Base-by-base conservation (phyloP, 257 asterid species). In the Capsicum rhomboideum region DNA sequence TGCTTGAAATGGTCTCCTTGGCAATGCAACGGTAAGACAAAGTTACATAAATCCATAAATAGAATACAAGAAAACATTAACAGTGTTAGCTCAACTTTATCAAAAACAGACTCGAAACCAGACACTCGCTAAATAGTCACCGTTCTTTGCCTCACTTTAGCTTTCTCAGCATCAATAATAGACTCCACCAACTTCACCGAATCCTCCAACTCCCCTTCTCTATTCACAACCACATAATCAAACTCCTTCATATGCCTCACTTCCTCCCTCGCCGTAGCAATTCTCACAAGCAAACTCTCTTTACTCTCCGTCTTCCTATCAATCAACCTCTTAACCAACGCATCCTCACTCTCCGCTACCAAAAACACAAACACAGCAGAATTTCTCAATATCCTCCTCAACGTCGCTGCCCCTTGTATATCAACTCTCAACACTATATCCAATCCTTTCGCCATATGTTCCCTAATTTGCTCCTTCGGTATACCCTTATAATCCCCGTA, bases 291-390 rank as follows among this genome's bases (percentile, higher is more conserved):
- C 90, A 95, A 84, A 21, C 93, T 91, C 87, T 92, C 98, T 21
- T 80, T 87, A 8, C 93, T 86, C 91, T 97, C 99, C 0, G 98
- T 93, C 89, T 91, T 93, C 93, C 99, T 88, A 85, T 83, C 92
- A 53, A 97, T 93, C 93, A 97, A 91, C 72, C 99, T 92, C 87
- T 89, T 93, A 40, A 97, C 99, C 91, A 97, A 61, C 8, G 97
- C 98, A 88, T 90, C 99, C 91, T 97, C 98, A 75, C 97, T 95
- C 92, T 93, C 99, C 0, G 98, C 98, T 83, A 91, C 98, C 88
- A 95, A 88, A 29, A 92, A 97, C 87, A 97, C 92, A 29, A 91
- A 95, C 21, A 97, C 93, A 0, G 97, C 99, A 46, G 92, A 86
- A 42, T 87, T 82, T 10, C 90, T 91, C 89, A 97, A 81, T 34